A percentile compares a stretch with the other conserved stretches of the same genome.
Conservation (phyloP, 2,329 filamentous ascomycete genomes). For the Pseudopithomyces chartarum region DNA sequence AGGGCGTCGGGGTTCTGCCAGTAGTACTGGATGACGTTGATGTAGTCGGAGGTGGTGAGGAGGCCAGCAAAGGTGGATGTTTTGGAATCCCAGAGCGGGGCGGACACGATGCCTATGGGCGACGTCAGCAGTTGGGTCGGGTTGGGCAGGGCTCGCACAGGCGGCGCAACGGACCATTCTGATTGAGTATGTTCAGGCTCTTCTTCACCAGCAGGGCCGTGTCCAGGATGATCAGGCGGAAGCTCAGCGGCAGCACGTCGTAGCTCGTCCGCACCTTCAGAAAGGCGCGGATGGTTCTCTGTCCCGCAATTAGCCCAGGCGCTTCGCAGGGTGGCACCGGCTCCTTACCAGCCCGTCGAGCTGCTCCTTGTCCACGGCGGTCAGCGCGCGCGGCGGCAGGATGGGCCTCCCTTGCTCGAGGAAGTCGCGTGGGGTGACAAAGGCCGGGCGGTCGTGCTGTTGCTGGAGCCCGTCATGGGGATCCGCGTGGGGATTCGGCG, state of each 20-base stretch:
- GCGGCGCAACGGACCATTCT: slow-evolving; percentile 73
- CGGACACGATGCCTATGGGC: slow-evolving; percentile 85
- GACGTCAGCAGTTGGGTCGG: slow-evolving; percentile 11
- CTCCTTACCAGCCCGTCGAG: slow-evolving; percentile 73
- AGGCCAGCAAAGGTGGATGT: slow-evolving; percentile 92
- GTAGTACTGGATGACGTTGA: slow-evolving; percentile 99
- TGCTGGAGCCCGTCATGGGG: slow-evolving; percentile 33
- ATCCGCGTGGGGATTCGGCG: slow-evolving; percentile 13
- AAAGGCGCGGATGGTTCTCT: slow-evolving; percentile 94
- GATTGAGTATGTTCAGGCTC: slow-evolving; percentile 90
- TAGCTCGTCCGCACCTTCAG: slow-evolving; percentile 96
- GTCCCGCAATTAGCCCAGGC: slow-evolving; percentile 14
- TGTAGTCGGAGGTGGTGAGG: slow-evolving; percentile 94
- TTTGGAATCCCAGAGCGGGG: slow-evolving; percentile 94
- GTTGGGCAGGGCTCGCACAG: too few relatives aligned
- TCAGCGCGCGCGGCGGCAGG: slow-evolving; percentile 49
- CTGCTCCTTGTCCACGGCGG: slow-evolving; percentile 75
- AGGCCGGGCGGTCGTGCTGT: slow-evolving; percentile 31
- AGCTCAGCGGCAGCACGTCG: slow-evolving; percentile 94
- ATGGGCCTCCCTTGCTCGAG: slow-evolving; percentile 37
- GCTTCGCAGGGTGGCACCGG: not conserved
- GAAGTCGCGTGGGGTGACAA: slow-evolving; percentile 46
- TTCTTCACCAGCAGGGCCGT: slow-evolving; percentile 95
- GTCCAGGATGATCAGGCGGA: slow-evolving; percentile 93
- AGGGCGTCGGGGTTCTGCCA: slow-evolving; percentile 94